phyloP scores from a whole-genome alignment of 345 rosid species.

The Rhodomyrtus tomentosa region DNA sequence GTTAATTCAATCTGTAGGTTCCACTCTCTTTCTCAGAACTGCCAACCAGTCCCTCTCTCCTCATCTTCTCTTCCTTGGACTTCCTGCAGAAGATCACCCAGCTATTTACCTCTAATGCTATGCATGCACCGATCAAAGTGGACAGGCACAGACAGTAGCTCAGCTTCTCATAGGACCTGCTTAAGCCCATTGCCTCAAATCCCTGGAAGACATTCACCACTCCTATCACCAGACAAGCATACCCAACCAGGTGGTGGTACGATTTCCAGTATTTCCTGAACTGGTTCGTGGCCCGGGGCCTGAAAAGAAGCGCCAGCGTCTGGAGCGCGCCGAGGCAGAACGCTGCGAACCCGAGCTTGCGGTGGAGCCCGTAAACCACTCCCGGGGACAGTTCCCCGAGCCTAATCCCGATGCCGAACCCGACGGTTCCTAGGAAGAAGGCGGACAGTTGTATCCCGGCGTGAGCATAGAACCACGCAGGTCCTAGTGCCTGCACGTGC shows the following conservation, averaged over 20 bases:
- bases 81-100: slow-evolving; percentile 95
- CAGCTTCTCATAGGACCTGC: slow-evolving; percentile 57
- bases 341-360: slow-evolving; percentile 65
- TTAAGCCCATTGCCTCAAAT: slow-evolving; percentile 73
- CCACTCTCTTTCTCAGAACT: slow-evolving; percentile 37
- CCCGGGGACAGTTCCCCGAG: slow-evolving; percentile 66
- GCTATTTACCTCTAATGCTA: slow-evolving; percentile 84
- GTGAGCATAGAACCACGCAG: slow-evolving; percentile 82
- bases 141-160: slow-evolving; percentile 72
- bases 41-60: slow-evolving; percentile 58
- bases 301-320: slow-evolving; percentile 67
- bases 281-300: slow-evolving; percentile 82
- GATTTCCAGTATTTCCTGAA: slow-evolving; percentile 94
- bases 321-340: slow-evolving; percentile 55
- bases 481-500: slow-evolving; percentile 56
- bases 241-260: slow-evolving; percentile 93
- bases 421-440: slow-evolving; percentile 51
- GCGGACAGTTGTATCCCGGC: slow-evolving; percentile 53
- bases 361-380: slow-evolving; percentile 58
- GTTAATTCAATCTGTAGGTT: background rate
- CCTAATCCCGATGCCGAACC: slow-evolving; percentile 65
- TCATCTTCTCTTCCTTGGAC: slow-evolving; percentile 86
- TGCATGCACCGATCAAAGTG: slow-evolving; percentile 56
- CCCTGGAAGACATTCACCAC: slow-evolving; percentile 98
- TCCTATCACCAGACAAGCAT: slow-evolving; percentile 76